These are phyloP conservation scores for Sporothrix euskadiensis DNA, from an alignment of 2,329 filamentous ascomycete genomes.

Conservation along the genomic window DNA sequence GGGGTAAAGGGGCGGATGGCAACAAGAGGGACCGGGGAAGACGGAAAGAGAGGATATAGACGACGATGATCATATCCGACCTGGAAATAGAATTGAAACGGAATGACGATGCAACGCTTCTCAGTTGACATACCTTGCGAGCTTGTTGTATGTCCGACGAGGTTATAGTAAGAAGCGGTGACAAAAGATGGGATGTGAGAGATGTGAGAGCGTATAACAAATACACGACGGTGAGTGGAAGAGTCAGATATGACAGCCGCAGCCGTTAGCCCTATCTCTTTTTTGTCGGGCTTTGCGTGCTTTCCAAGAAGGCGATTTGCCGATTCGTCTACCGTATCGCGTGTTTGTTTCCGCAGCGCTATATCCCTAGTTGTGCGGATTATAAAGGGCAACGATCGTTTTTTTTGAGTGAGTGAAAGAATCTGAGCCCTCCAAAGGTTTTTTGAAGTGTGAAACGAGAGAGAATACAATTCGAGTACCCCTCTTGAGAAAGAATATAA, in stretches of 20 bases:
- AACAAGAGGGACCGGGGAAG: not conserved
- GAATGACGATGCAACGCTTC: no score
- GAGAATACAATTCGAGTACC: not conserved
- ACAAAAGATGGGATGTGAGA: not conserved
- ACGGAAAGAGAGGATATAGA: not conserved
- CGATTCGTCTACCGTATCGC: conserved; percentile 6
- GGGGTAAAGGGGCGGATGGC: not conserved
- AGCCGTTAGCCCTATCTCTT: not conserved
- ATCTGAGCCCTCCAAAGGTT: no score
- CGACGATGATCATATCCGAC: not conserved
- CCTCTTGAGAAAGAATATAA: not conserved
- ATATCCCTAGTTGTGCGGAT: not conserved
- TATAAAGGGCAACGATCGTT: not conserved
- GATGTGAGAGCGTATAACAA: not conserved
- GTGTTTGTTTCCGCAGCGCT: not conserved
- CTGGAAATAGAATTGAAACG: not conserved
- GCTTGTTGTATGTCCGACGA: not conserved
- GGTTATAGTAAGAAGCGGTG: not conserved
- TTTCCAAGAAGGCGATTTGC: not conserved
- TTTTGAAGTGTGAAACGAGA: not conserved
- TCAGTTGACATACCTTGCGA: not conserved
- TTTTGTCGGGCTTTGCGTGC: not conserved
- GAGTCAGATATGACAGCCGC: not conserved
- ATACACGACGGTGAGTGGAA: not conserved
- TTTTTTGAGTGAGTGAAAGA: not conserved